Conservation (phyloP, 2,329 filamentous ascomycete genomes). For the Talaromyces pinophilus region DNA sequence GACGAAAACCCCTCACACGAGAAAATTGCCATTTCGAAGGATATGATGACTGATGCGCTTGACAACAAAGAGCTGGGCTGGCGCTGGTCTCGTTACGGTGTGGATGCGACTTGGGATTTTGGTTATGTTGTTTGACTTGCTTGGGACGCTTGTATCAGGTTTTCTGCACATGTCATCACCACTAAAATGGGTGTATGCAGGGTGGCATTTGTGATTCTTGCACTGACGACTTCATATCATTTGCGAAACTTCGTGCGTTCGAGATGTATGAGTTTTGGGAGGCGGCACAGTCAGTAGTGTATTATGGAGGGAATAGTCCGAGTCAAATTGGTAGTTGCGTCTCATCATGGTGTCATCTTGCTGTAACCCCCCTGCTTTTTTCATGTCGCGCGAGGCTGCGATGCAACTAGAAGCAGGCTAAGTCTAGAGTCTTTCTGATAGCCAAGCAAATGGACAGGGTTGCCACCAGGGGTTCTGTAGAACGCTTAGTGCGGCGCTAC, state of each 20-base stretch:
- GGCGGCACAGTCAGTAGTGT: neutral
- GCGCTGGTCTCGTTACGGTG: neutral
- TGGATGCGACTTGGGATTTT: neutral
- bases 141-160: neutral
- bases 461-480: neutral
- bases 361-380: neutral
- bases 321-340: neutral
- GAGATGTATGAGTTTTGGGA: neutral
- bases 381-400: neutral
- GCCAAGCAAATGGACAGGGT: neutral
- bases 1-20: neutral
- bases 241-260: neutral
- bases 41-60: neutral
- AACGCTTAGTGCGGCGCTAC: neutral
- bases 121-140: neutral
- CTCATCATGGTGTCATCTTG: neutral
- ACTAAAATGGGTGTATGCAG: neutral
- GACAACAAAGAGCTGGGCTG: neutral
- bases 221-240: neutral
- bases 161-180: neutral
- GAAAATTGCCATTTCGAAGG: neutral
- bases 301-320: neutral
- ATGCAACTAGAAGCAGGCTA: neutral
- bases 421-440: neutral
- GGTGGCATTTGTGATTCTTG: neutral